Conservation (phyloP, 2,329 filamentous ascomycete species). For the Talaromyces sp. region DNA sequence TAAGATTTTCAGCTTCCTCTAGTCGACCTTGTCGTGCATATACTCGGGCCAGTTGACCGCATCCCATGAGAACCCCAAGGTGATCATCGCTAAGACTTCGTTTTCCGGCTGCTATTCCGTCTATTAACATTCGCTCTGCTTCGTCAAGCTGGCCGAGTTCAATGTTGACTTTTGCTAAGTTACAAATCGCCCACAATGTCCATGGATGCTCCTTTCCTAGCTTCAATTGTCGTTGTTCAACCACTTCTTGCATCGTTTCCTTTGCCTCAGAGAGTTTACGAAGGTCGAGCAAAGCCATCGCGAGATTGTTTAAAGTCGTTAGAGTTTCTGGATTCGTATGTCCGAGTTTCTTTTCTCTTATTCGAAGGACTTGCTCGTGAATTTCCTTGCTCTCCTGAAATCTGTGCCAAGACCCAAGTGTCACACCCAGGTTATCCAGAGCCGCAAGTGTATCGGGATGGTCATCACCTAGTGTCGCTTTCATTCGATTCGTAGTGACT, state of each 20-base stretch:
- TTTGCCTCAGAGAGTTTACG: conserved; percentile 17
- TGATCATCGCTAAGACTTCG: conserved; percentile 24
- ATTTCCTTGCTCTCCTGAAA: conserved; percentile 15
- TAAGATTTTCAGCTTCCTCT: conserved; percentile 15
- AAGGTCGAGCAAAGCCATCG: conserved; percentile 17
- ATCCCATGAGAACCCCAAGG: conserved; percentile 22
- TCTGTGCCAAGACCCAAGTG: conserved; percentile 13
- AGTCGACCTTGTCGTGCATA: conserved; percentile 18
- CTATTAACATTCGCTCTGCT: conserved; percentile 18
- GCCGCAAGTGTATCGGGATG: conserved; percentile 25
- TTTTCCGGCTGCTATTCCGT: conserved; percentile 20
- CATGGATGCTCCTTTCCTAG: conserved; percentile 33
- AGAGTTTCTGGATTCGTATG: conserved; percentile 21
- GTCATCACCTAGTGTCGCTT: conserved; percentile 20
- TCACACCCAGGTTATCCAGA: conserved; percentile 15
- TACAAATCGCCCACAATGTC: conserved; percentile 29
- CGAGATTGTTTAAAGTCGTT: conserved; percentile 19
- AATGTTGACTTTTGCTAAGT: conserved; percentile 28
- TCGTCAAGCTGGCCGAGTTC: conserved; percentile 18
- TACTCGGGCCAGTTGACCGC: conserved; percentile 18
- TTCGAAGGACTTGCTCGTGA: conserved; percentile 17
- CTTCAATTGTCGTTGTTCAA: conserved; percentile 16
- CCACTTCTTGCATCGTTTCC: conserved; percentile 17
- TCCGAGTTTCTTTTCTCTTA: conserved; percentile 17
- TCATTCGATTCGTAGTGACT: conserved; percentile 18